Evolutionary conservation across 345 rosid species (phyloP), one percentile per base, ranked within the genome.

Genomic region (Citrus unshiu): DNA sequence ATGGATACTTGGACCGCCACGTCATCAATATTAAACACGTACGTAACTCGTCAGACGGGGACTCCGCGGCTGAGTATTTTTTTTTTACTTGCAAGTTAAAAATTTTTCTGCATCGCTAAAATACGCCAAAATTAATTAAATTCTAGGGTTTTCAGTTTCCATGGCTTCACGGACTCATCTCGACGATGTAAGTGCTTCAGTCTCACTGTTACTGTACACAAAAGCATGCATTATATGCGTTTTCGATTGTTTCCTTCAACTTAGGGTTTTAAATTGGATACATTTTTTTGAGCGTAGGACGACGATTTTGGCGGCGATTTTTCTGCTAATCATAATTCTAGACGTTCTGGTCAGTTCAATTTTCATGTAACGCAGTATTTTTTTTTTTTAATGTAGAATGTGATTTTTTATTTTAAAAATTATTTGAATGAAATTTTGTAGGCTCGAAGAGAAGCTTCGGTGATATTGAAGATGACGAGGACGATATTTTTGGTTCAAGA

Each of bases 241-340:
- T 35, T n/a, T 27, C 10, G 1, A 39, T 2, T 34, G 0, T 63
- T 35, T 22, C 1, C 25, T 39, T 0, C 51, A 16, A 7, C 51
- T 46, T 57, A 39, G 74, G 78, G 77, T 56, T 69, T 77, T 65
- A 80, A 13, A 14, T 35, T 72, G 57, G 49, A 25, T 59, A 19
- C 30, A 43, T 12, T 24, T 37, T 40, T 40, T 12, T 70, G 43
- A 37, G 30, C 29, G 34, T 70, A 93, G 86, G 99, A 95, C 72
- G 99, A 95, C 83, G 98, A 91, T 85, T 95, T 95, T 75, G 99
- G 96, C 5, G 95, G 97, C 16, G 98, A 94, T 79, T 90, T 86
- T 79, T 65, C 91, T 3, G 91, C 88, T 35, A 78, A 77, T 60
- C 88, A 88, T 73, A 84, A 78, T 59, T 22, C 81, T 21, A 81